These are phyloP conservation scores for Talaromyces piceae DNA, from an alignment of 2,329 filamentous ascomycete species.

Conservation along the genomic window DNA sequence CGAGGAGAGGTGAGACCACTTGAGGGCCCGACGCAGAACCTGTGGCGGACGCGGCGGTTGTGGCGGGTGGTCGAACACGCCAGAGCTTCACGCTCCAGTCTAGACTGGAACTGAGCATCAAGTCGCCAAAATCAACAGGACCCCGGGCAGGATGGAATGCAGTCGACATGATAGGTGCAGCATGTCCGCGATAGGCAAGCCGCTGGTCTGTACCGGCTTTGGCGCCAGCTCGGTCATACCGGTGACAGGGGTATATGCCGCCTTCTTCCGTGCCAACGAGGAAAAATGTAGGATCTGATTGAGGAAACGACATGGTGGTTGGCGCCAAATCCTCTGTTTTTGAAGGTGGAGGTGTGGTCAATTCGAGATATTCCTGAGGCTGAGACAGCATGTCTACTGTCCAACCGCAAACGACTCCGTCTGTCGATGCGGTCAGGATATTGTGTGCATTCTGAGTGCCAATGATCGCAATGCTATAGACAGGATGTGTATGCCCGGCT, in stretches of 20 bases:
- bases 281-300: constrained; percentile 95
- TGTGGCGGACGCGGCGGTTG: constrained; percentile 31
- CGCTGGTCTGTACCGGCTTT: constrained; percentile 91
- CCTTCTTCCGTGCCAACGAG: constrained; percentile 95
- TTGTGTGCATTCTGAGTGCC: constrained; percentile 99
- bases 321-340: constrained; percentile 93
- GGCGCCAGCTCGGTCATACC: constrained; percentile 93
- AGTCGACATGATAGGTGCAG: constrained; percentile 90
- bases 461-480: constrained; percentile 92
- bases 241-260: constrained; percentile 89
- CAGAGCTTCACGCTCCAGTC: constrained; percentile 98
- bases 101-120: constrained; percentile 83
- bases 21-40: constrained; percentile 33
- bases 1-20: constrained; percentile 66
- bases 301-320: constrained; percentile 88
- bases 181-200: constrained; percentile 81
- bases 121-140: constrained; percentile 85
- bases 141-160: constrained; percentile 91
- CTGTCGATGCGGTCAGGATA: constrained; percentile 93
- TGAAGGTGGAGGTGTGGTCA: constrained; percentile 75
- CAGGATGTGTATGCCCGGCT: constrained; percentile 89
- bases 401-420: constrained; percentile 95
- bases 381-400: constrained; percentile 96
- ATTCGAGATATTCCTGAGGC: constrained; percentile 86
- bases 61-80: constrained; percentile 62